Evolutionary conservation across 805 yeast species (phyloP).

Genomic region (Monosporozyma yasuniensis): DNA sequence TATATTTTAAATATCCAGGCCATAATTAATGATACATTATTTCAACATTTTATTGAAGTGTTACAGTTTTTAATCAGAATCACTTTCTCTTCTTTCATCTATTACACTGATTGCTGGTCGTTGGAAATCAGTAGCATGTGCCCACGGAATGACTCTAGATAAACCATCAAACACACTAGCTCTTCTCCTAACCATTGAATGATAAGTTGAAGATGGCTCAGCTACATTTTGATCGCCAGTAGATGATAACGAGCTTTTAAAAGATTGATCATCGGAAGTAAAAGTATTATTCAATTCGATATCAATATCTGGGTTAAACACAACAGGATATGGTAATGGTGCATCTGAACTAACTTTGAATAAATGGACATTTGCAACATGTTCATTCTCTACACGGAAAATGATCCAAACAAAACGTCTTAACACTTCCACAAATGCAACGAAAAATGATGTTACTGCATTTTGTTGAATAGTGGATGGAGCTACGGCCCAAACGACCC

Average conservation of each 20-base stretch:
- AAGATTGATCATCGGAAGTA: background rate
- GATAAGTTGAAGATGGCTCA: constrained; percentile 19
- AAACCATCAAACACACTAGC: constrained; percentile 20
- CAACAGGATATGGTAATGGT: constrained; percentile 64
- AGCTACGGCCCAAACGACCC: constrained; percentile 84
- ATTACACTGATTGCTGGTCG: constrained; percentile 32
- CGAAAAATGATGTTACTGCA: constrained; percentile 73
- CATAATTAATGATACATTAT: background rate
- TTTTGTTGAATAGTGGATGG: constrained; percentile 74
- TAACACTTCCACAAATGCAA: constrained; percentile 73
- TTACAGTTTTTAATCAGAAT: constrained; percentile 12
- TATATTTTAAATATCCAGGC: background rate
- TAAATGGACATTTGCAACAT: constrained; percentile 77
- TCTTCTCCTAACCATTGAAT: constrained; percentile 18
- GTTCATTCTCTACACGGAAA: constrained; percentile 94
- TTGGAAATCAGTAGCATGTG: constrained; percentile 82
- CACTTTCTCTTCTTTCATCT: constrained; percentile 10
- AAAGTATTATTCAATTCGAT: background rate
- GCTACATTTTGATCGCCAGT: constrained; percentile 2
- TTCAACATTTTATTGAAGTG: background rate
- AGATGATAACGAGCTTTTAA: background rate
- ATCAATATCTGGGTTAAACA: constrained; percentile 1
- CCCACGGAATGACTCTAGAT: constrained; percentile 49
- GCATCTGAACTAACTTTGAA: constrained; percentile 83
- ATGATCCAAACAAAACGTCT: constrained; percentile 86